These are phyloP conservation scores for Metschnikowia chrysomelidarum DNA, from an alignment of 805 yeast genomes.

Conservation along the genomic window DNA sequence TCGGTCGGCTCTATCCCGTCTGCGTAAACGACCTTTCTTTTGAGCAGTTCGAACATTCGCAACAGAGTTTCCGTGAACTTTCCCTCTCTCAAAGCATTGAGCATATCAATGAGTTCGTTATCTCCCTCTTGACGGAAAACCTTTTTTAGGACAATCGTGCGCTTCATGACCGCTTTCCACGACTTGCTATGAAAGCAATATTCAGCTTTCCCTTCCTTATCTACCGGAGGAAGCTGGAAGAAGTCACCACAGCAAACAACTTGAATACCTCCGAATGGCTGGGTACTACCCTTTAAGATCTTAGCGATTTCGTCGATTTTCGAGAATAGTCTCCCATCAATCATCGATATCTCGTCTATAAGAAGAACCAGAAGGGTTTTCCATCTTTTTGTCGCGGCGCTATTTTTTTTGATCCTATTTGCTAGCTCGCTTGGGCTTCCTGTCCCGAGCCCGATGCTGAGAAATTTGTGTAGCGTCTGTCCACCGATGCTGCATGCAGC, in stretches of 20 bases:
- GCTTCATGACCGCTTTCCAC: constrained; percentile 59
- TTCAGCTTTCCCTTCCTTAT: constrained; percentile 28
- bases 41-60: constrained; percentile 48
- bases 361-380: constrained; percentile 53
- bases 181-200: constrained; percentile 67
- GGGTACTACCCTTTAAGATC: constrained; percentile 37
- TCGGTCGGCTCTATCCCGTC: constrained; percentile 73
- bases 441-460: constrained; percentile 74
- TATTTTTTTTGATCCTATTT: constrained; percentile 52
- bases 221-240: constrained; percentile 77
- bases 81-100: constrained; percentile 73
- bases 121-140: constrained; percentile 81
- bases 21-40: constrained; percentile 48
- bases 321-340: constrained; percentile 65
- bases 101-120: constrained; percentile 64
- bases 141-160: constrained; percentile 57
- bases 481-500: constrained; percentile 86
- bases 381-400: constrained; percentile 56
- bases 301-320: constrained; percentile 62
- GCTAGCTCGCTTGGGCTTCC: constrained; percentile 48
- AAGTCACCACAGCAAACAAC: constrained; percentile 77
- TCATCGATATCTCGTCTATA: constrained; percentile 80
- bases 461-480: constrained; percentile 68
- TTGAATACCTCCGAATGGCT: constrained; percentile 82
- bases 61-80: constrained; percentile 47